These are phyloP conservation scores for Andrographis paniculata DNA, from an alignment of 305 asterid genomes.

Conservation along the genomic window DNA sequence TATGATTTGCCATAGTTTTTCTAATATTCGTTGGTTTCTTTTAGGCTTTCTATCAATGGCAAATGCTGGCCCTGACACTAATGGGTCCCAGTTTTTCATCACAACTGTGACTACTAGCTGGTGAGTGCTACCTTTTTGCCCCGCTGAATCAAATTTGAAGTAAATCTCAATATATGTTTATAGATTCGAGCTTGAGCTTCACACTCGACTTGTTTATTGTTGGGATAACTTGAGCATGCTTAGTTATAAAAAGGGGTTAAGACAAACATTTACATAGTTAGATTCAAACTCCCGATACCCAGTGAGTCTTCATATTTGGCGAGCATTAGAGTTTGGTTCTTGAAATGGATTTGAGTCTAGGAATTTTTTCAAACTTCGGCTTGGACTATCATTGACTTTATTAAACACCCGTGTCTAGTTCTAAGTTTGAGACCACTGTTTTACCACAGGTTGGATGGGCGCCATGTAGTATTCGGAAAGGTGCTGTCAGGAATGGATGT, in stretches of 20 bases:
- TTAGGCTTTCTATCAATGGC: conserved; percentile 41
- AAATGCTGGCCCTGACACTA: conserved; percentile 34
- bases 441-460: conserved; percentile 84
- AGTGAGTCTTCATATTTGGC: no score
- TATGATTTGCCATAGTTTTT: neutral
- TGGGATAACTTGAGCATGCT: no score
- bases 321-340: no score
- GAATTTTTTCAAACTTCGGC: neutral
- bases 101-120: conserved; percentile 61
- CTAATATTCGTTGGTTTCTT: neutral
- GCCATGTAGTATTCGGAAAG: conserved; percentile 93
- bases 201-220: no score
- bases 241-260: no score
- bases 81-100: conserved; percentile 45
- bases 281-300: no score
- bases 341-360: neutral
- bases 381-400: no score
- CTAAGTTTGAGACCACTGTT: no score
- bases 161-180: neutral
- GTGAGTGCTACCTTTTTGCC: conserved; percentile 19
- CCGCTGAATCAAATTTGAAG: neutral
- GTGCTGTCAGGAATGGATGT: conserved; percentile 96
- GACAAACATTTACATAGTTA: no score
- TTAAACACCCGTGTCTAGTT: no score
- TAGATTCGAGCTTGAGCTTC: neutral